Evolutionary conservation across 2,329 filamentous ascomycete species (phyloP).

Genomic region (Botrytis sinoallii): DNA sequence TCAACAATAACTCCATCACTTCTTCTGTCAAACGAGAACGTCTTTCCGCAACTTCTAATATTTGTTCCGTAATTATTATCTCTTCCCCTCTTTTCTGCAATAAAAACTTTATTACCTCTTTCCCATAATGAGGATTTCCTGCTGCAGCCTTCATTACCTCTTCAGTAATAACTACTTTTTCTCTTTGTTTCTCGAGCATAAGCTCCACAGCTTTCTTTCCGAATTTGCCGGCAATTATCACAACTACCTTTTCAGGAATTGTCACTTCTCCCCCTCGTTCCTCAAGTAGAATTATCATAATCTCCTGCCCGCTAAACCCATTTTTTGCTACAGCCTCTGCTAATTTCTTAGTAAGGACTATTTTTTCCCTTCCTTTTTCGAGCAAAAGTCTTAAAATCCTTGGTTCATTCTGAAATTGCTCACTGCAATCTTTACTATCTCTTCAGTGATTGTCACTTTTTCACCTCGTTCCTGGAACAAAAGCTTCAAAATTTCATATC

Average conservation of each 20-base stretch:
- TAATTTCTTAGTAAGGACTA: not conserved
- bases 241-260: not conserved
- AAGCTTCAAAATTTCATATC: not conserved
- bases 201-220: too few species aligned
- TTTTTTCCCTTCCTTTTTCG: too few species aligned
- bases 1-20: not conserved
- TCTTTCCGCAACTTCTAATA: too few species aligned
- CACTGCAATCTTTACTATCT: too few species aligned
- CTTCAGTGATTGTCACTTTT: not conserved
- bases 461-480: not conserved
- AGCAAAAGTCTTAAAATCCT: not conserved
- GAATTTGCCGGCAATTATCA: too few species aligned
- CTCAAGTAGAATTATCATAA: too few species aligned
- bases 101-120: too few species aligned
- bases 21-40: not conserved
- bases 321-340: accelerated
- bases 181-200: too few species aligned
- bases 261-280: too few species aligned
- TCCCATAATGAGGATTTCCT: accelerated
- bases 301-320: accelerated
- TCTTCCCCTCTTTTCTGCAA: not conserved
- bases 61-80: not conserved
- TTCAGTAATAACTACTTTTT: not conserved
- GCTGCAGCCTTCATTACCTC: accelerated
- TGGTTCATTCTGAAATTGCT: too few species aligned